These are phyloP conservation scores for Aureobasidium sp. DNA, from an alignment of 2,329 filamentous ascomycete genomes.

Conservation along the genomic window DNA sequence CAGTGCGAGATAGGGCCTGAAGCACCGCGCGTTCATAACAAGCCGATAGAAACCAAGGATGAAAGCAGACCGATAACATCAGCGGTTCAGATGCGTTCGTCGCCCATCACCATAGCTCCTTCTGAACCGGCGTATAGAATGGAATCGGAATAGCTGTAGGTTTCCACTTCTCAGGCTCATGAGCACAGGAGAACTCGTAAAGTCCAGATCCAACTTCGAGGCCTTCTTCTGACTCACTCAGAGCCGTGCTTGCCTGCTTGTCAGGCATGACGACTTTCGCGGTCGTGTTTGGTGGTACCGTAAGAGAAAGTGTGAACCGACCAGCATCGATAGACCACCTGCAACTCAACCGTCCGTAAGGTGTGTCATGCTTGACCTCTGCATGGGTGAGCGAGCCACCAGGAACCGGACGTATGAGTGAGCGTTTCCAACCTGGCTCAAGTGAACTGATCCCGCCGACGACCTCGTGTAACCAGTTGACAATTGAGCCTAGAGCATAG, in stretches of 20 bases:
- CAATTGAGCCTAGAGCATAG: conserved; percentile 42
- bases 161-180: conserved; percentile 56
- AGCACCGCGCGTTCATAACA: not conserved
- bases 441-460: conserved; percentile 35
- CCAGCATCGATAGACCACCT: conserved; percentile 19
- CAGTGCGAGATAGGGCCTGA: not conserved
- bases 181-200: conserved; percentile 7
- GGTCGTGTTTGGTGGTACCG: conserved; percentile 10
- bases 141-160: conserved; percentile 39
- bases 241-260: not conserved
- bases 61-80: no score
- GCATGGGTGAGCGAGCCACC: conserved; percentile 26
- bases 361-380: conserved; percentile 23
- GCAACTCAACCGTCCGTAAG: conserved; percentile 25
- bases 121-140: not conserved
- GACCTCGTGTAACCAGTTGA: conserved; percentile 38
- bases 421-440: conserved; percentile 34
- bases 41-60: no score
- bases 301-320: conserved; percentile 3
- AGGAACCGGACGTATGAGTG: conserved; percentile 28
- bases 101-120: not conserved
- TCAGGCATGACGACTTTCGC: conserved; percentile 13
- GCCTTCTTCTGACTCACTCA: conserved; percentile 3
- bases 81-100: no score
- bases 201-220: conserved; percentile 6